A percentile compares a stretch with the other conserved stretches of the same genome.
Evolutionary conservation across 2,329 filamentous ascomycete genomes (phyloP).

Genomic region (Lasiodiplodia sp.): DNA sequence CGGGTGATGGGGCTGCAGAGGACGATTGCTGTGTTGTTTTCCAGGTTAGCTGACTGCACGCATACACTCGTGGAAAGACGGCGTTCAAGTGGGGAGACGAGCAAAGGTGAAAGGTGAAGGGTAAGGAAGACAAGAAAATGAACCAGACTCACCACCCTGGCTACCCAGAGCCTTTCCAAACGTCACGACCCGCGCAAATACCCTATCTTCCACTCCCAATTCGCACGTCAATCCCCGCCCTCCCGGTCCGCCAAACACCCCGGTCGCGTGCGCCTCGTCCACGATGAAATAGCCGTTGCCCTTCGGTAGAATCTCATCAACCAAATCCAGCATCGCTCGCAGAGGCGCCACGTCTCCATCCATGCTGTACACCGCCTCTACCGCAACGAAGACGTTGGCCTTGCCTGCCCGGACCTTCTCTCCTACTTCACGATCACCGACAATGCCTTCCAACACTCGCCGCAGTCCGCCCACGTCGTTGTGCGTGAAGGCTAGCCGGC

Average conservation of each 20-base stretch:
- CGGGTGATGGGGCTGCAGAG: conserved; percentile 41
- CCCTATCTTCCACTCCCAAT: conserved; percentile 61
- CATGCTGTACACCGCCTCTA: conserved; percentile 72
- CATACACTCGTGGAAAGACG: neutral
- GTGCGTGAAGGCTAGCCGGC: conserved; percentile 62
- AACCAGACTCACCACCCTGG: conserved; percentile 65
- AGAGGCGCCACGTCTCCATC: conserved; percentile 77
- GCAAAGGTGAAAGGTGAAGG: neutral
- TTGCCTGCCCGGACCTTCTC: conserved; percentile 29
- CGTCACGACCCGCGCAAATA: conserved; percentile 68
- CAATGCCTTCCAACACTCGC: conserved; percentile 37
- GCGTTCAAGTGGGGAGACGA: no score
- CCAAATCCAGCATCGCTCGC: conserved; percentile 63
- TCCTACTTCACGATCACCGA: conserved; percentile 46
- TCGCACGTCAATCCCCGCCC: conserved; percentile 67
- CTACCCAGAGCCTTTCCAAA: conserved; percentile 74
- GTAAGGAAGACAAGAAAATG: neutral
- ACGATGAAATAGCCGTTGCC: conserved; percentile 70
- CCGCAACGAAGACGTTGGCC: conserved; percentile 42
- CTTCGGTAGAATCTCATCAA: conserved; percentile 62
- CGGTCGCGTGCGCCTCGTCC: conserved; percentile 73
- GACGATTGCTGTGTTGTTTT: conserved; percentile 38
- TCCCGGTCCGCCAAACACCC: conserved; percentile 64
- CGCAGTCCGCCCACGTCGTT: conserved; percentile 55
- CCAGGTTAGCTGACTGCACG: neutral